A percentile compares a stretch with the other conserved stretches of the same genome.
phyloP scores from a whole-genome alignment of 2,329 filamentous ascomycete genomes.

The Botrytis galanthina region DNA sequence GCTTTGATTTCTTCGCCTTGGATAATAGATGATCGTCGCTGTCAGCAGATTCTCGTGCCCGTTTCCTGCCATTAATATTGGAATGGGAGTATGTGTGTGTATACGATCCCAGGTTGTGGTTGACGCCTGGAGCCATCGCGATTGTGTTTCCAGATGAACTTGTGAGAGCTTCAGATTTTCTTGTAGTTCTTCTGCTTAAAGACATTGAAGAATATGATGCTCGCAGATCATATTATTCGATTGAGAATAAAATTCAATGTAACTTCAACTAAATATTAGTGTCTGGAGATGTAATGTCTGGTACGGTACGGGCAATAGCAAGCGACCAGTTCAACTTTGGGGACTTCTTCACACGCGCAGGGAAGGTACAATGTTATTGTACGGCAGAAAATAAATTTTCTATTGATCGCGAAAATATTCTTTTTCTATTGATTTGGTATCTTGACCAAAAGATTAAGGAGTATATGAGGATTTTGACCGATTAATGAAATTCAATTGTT shows the following conservation, averaged over 20 bases:
- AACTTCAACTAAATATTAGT: not conserved
- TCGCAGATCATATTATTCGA: constrained; percentile 15
- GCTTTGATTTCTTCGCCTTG: constrained; percentile 50
- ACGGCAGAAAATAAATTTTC: constrained; percentile 11
- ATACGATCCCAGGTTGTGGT: constrained; percentile 5
- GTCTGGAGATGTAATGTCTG: constrained; percentile 1
- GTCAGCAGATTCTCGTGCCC: constrained; percentile 47
- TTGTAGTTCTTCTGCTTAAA: constrained; percentile 18
- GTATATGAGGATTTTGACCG: not conserved
- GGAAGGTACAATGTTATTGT: constrained; percentile 11
- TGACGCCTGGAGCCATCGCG: constrained; percentile 25
- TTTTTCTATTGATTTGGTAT: not conserved
- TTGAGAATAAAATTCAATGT: not conserved
- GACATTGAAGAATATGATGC: constrained; percentile 12
- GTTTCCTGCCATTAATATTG: constrained; percentile 47
- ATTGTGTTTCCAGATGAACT: constrained; percentile 12
- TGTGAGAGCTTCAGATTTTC: constrained; percentile 16
- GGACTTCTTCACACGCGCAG: constrained; percentile 14
- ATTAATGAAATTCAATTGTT: not conserved
- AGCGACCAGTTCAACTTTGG: constrained; percentile 17
- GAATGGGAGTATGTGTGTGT: constrained; percentile 24
- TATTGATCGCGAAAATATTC: not conserved
- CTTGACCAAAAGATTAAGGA: not conserved
- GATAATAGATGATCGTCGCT: constrained; percentile 45
- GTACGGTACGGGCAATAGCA: constrained; percentile 6